Evolutionary conservation across 352 stramenopile genomes (phyloP).

Genomic region (Paralagenidium karlingii): DNA sequence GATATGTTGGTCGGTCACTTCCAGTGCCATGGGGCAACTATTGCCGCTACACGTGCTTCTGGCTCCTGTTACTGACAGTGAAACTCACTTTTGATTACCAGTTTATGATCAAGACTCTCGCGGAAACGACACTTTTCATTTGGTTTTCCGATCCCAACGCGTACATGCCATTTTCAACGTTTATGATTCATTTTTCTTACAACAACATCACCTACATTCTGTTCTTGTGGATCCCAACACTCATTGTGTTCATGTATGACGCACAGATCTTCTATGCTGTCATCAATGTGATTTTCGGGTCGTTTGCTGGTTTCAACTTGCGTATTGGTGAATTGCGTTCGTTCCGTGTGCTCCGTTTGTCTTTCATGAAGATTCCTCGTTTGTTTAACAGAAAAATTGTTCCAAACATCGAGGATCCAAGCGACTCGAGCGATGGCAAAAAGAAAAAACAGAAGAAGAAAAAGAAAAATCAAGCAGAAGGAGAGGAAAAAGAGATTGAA

Average conservation of each 20-base stretch:
- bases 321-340: slow-evolving; percentile 12
- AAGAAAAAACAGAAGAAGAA: slow-evolving; percentile 6
- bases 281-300: slow-evolving; percentile 11
- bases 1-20: slow-evolving; percentile 8
- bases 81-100: slow-evolving; percentile 13
- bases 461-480: slow-evolving; percentile 1
- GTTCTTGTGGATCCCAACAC: slow-evolving; percentile 11
- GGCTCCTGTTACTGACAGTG: slow-evolving; percentile 7
- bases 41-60: slow-evolving; percentile 14
- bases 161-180: slow-evolving; percentile 6
- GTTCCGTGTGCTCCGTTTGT: slow-evolving; percentile 11
- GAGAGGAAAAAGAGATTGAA: no score
- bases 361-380: slow-evolving; percentile 11
- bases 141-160: slow-evolving; percentile 1
- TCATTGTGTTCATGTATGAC: slow-evolving; percentile 13
- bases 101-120: slow-evolving; percentile 12
- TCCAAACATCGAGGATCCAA: slow-evolving; percentile 5
- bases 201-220: slow-evolving; percentile 13
- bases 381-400: slow-evolving; percentile 8
- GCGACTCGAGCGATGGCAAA: slow-evolving; percentile 2
- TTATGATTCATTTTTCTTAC: slow-evolving; percentile 7
- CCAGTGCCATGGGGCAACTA: slow-evolving; percentile 8
- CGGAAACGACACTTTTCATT: slow-evolving; percentile 14
- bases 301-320: slow-evolving; percentile 10
- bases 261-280: slow-evolving; percentile 14